phyloP scores from a whole-genome alignment of 192 early-diverging fungal species.

The Phycomyces blakesleeanus region DNA sequence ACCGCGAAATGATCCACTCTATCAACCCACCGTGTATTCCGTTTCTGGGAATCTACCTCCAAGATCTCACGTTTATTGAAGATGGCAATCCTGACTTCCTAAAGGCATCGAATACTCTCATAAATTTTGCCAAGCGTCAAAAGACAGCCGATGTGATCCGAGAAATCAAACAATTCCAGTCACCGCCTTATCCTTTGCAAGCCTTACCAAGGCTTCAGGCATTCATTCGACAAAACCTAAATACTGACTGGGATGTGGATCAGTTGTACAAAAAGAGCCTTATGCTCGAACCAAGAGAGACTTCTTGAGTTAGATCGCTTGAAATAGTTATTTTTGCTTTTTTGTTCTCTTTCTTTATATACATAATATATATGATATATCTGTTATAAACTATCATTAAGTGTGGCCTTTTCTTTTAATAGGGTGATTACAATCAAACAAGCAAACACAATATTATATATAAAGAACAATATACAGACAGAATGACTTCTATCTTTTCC shows the following conservation, averaged over 20 bases:
- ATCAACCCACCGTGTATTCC: conserved; percentile 69
- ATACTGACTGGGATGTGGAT: conserved; percentile 64
- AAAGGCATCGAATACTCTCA: conserved; percentile 55
- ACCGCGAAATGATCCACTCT: conserved; percentile 73
- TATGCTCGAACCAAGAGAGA: conserved; percentile 67
- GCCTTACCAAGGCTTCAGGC: conserved; percentile 79
- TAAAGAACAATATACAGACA: no score
- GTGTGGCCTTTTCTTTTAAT: no score
- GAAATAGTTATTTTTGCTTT: background rate
- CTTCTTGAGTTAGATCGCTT: background rate
- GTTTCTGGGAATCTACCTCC: conserved; percentile 77
- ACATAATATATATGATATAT: background rate
- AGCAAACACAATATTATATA: no score
- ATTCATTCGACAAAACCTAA: conserved; percentile 67
- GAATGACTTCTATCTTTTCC: no score
- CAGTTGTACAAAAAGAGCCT: conserved; percentile 76
- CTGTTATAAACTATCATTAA: no score
- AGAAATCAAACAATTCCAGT: conserved; percentile 91
- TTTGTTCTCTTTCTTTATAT: background rate
- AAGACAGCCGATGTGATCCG: conserved; percentile 87
- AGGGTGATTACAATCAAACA: no score
- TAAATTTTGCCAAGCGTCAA: conserved; percentile 91
- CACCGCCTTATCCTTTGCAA: conserved; percentile 72
- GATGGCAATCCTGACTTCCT: conserved; percentile 77
- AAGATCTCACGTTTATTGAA: conserved; percentile 82